phyloP scores from a whole-genome alignment of 1,139 yeast genomes.

The Protomyces arabidopsidicola region DNA sequence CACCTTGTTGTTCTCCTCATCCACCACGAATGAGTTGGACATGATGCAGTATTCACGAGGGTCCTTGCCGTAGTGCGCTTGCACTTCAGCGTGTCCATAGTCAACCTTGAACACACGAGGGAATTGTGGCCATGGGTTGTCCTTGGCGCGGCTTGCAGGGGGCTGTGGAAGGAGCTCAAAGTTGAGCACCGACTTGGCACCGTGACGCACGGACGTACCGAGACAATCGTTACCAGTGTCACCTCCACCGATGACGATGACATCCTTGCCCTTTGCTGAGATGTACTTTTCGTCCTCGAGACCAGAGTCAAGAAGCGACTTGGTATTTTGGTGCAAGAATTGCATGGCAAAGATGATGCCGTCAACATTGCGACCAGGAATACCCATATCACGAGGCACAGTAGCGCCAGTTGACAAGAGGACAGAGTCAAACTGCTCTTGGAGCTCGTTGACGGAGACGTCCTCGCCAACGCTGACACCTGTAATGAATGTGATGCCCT shows the following conservation, averaged over 20 bases:
- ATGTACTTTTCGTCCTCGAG: constrained; percentile 67
- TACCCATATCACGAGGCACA: constrained; percentile 87
- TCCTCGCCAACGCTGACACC: constrained; percentile 82
- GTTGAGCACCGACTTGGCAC: constrained; percentile 91
- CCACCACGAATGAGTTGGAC: constrained; percentile 92
- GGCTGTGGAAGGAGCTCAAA: constrained; percentile 94
- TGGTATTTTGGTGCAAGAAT: constrained; percentile 79
- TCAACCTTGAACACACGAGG: constrained; percentile 96
- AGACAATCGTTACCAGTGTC: constrained; percentile 99
- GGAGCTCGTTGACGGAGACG: constrained; percentile 55
- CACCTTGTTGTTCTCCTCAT: constrained; percentile 80
- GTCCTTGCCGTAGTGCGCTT: constrained; percentile 91
- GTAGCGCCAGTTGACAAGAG: constrained; percentile 94
- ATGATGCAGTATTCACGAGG: constrained; percentile 95
- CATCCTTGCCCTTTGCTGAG: constrained; percentile 65
- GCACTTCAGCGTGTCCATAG: constrained; percentile 94
- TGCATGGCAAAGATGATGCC: constrained; percentile 95
- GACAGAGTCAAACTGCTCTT: constrained; percentile 68
- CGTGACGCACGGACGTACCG: constrained; percentile 96
- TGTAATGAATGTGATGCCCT: constrained; percentile 76
- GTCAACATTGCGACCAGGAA: constrained; percentile 87
- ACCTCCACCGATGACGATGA: constrained; percentile 98
- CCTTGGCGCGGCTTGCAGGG: constrained; percentile 77
- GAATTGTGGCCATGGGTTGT: constrained; percentile 99
- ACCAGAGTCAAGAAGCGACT: constrained; percentile 77